Conservation (phyloP, 257 asterid genomes). For the Verbascum thapsus region DNA sequence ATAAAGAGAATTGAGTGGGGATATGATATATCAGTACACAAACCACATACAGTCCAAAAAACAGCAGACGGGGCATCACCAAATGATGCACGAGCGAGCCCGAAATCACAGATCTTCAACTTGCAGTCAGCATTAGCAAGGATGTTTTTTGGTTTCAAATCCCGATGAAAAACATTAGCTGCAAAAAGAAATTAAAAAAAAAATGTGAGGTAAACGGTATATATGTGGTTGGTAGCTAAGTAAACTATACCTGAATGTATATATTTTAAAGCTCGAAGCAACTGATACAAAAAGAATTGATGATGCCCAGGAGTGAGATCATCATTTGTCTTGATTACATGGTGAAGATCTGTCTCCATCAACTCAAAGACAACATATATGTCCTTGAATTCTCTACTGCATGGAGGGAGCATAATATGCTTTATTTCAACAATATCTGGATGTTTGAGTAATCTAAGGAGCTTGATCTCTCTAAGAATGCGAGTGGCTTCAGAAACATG, state of each 20-base stretch:
- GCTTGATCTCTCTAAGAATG: slow-evolving; percentile 93
- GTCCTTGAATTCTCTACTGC: slow-evolving; percentile 94
- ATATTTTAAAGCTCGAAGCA: slow-evolving; percentile 90
- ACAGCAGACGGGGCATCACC: slow-evolving; percentile 96
- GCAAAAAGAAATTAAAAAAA: slow-evolving; percentile 35
- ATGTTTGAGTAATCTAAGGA: slow-evolving; percentile 84
- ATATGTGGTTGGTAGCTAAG: background rate
- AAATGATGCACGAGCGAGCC: slow-evolving; percentile 93
- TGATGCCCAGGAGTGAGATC: slow-evolving; percentile 95
- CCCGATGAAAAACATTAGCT: slow-evolving; percentile 94
- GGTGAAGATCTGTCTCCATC: slow-evolving; percentile 99
- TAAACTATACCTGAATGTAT: slow-evolving; percentile 70
- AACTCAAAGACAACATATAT: slow-evolving; percentile 92
- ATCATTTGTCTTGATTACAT: slow-evolving; percentile 86
- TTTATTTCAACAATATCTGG: slow-evolving; percentile 96
- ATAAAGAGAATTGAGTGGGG: slow-evolving; percentile 5
- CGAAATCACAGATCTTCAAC: slow-evolving; percentile 97
- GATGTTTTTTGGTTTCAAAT: slow-evolving; percentile 91
- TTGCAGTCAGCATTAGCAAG: slow-evolving; percentile 99
- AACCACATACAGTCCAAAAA: slow-evolving; percentile 92
- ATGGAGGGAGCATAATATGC: slow-evolving; percentile 94
- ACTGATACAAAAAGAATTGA: slow-evolving; percentile 95
- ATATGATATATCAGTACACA: slow-evolving; percentile 24
- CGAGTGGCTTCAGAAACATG: slow-evolving; percentile 97
- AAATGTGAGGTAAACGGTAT: slow-evolving; percentile 8